Percentiles rank a stretch among this genome's conserved stretches.
phyloP scores from a whole-genome alignment of 1,139 yeast genomes.

The Kluyveromyces marxianus region DNA sequence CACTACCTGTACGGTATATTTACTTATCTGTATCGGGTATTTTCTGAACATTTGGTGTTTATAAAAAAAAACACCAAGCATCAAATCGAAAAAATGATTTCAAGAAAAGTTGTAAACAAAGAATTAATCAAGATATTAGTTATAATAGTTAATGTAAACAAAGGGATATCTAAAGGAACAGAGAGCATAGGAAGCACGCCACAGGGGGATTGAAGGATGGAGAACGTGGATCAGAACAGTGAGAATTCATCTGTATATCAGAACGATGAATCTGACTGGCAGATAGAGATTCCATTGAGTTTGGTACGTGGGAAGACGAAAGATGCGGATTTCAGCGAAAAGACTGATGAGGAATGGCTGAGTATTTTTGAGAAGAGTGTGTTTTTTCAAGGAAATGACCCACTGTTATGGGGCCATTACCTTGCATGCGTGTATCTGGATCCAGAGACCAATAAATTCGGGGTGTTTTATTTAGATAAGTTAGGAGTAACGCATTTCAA shows the following conservation, averaged over 20 bases:
- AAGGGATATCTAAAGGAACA: neutral
- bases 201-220: conserved; percentile 1
- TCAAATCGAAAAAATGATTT: neutral
- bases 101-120: neutral
- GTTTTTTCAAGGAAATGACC: conserved; percentile 48
- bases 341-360: conserved; percentile 27
- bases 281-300: conserved; percentile 8
- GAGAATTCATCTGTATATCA: neutral
- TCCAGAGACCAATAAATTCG: conserved; percentile 39
- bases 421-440: conserved; percentile 49
- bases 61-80: neutral
- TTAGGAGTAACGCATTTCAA: conserved; percentile 62
- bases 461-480: conserved; percentile 57
- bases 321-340: conserved; percentile 7
- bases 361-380: conserved; percentile 45
- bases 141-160: neutral
- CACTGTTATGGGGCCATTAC: conserved; percentile 45
- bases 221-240: conserved; percentile 6
- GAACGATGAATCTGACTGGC: conserved; percentile 15
- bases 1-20: too few relatives aligned
- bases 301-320: conserved; percentile 1
- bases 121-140: neutral
- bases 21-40: too few relatives aligned
- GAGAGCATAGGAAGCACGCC: neutral
- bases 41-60: neutral